A percentile compares a stretch with the other conserved stretches of the same genome.
Conservation (phyloP, 2,329 filamentous ascomycete species). For the Colletotrichum sojae region DNA sequence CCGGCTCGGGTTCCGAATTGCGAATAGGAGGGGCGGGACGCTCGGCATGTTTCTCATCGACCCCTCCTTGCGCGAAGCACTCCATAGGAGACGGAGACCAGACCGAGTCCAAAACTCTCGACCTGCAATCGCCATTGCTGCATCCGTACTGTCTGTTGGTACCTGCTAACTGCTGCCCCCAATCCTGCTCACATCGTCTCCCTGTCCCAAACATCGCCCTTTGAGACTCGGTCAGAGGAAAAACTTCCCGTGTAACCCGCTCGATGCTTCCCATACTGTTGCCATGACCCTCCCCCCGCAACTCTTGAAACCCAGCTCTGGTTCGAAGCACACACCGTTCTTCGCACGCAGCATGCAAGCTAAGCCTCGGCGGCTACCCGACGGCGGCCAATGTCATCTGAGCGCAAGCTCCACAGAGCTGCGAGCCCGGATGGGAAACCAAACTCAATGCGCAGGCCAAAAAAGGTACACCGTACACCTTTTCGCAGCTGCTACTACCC, state of each 20-base stretch:
- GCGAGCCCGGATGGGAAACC: slow-evolving; percentile 15
- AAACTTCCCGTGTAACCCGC: neutral
- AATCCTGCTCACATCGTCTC: neutral
- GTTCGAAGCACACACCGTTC: slow-evolving; percentile 25
- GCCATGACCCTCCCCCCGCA: slow-evolving; percentile 6
- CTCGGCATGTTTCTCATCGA: slow-evolving; percentile 29
- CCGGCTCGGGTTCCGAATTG: slow-evolving; percentile 3
- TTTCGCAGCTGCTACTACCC: slow-evolving; percentile 7
- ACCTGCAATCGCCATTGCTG: slow-evolving; percentile 4
- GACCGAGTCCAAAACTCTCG: slow-evolving; percentile 35
- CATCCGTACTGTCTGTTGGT: neutral
- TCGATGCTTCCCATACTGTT: slow-evolving; percentile 9
- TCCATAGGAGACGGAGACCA: slow-evolving; percentile 28
- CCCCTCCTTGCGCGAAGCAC: neutral
- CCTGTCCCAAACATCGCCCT: slow-evolving; percentile 4
- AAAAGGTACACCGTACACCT: neutral
- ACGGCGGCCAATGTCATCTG: slow-evolving; percentile 30
- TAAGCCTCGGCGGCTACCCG: slow-evolving; percentile 32
- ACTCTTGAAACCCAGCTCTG: slow-evolving; percentile 34
- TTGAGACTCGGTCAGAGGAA: neutral
- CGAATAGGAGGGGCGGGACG: slow-evolving; percentile 34
- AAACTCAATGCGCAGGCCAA: slow-evolving; percentile 24
- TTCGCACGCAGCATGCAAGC: slow-evolving; percentile 30
- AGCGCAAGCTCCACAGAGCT: slow-evolving; percentile 30
- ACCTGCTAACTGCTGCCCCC: neutral